Conservation (phyloP, 1,139 yeast species). For the Arxiozyma slooffiae region DNA sequence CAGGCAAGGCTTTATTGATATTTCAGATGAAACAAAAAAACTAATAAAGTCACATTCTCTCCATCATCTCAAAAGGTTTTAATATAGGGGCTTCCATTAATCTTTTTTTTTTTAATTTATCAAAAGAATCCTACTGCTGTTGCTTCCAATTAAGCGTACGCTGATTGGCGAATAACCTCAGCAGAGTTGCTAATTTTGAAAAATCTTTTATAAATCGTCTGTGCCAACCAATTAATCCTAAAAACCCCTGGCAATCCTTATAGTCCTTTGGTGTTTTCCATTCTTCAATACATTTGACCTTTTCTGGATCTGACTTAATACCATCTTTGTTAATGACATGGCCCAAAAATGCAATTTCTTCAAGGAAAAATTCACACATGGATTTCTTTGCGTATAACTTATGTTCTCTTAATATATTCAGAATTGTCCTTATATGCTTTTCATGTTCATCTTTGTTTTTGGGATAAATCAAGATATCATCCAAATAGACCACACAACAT, state of each 20-base stretch:
- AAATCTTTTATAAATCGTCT: background rate
- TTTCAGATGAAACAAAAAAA: no score
- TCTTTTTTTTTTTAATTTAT: no score
- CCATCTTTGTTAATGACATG: background rate
- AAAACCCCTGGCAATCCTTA: background rate
- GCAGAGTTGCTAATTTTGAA: background rate
- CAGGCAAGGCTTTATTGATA: no score
- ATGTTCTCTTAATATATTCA: background rate
- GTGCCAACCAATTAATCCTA: background rate
- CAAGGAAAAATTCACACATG: background rate
- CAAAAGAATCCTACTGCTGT: background rate
- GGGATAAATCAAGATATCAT: constrained; percentile 16
- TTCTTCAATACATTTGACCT: background rate
- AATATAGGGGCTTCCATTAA: background rate
- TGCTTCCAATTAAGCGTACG: background rate
- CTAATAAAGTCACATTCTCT: no score
- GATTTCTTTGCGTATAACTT: background rate
- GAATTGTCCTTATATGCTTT: constrained; percentile 5
- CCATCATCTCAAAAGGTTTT: background rate
- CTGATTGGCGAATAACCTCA: background rate
- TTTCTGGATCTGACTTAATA: background rate
- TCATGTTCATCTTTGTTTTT: constrained; percentile 12
- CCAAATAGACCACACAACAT: no score
- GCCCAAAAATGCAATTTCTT: background rate
- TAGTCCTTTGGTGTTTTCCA: background rate